phyloP scores from a whole-genome alignment of 805 yeast genomes.

The Kurtzmaniella cleridarum region DNA sequence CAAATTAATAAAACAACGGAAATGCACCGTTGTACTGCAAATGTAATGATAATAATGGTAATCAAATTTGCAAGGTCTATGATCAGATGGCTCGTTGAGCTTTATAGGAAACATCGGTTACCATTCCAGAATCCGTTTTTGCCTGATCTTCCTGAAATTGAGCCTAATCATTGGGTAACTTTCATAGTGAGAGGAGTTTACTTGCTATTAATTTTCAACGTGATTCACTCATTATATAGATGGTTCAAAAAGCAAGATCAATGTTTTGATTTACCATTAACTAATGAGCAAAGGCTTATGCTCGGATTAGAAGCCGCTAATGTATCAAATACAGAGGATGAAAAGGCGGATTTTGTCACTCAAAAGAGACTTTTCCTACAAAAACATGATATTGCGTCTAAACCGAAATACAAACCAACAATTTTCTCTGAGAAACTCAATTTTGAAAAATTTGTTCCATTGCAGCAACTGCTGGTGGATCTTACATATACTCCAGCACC shows the following conservation, averaged over 20 bases:
- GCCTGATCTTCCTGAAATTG: constrained; percentile 5
- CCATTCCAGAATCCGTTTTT: constrained; percentile 5
- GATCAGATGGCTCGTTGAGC: neutral
- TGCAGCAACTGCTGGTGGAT: neutral
- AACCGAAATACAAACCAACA: neutral
- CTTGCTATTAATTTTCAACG: constrained; percentile 19
- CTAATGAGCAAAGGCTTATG: constrained; percentile 38
- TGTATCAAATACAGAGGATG: neutral
- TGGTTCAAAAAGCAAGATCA: constrained; percentile 41
- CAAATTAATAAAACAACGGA: constrained; percentile 39
- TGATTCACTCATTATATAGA: constrained; percentile 20
- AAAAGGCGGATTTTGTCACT: neutral
- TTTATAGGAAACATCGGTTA: neutral
- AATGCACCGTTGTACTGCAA: constrained; percentile 24
- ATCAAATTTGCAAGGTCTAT: constrained; percentile 15
- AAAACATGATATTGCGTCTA: neutral
- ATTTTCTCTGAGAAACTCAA: neutral
- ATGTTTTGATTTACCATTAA: constrained; percentile 47
- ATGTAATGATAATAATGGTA: constrained; percentile 20
- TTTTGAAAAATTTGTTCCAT: neutral
- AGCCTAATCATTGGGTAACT: constrained; percentile 1
- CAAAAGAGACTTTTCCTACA: neutral
- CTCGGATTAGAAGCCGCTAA: constrained; percentile 31
- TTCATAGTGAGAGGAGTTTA: constrained; percentile 15
- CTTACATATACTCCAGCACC: neutral